Percentiles rank a stretch among this genome's conserved stretches.
phyloP scores from a whole-genome alignment of 495 filamentous ascomycete species.

The Cetradonia linearis region DNA sequence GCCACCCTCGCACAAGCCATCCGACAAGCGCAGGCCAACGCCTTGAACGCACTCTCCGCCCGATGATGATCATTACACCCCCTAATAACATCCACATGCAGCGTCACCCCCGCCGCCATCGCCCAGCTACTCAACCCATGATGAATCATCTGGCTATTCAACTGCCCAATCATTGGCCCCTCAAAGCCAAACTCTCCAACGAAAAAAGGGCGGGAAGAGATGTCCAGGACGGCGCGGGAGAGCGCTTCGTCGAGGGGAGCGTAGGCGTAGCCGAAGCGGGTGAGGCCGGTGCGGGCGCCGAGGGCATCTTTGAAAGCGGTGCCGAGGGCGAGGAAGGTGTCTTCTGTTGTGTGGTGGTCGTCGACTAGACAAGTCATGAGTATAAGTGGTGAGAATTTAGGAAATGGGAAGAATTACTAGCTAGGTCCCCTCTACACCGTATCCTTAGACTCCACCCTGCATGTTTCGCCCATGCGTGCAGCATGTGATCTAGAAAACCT shows the following conservation, averaged over 20 bases:
- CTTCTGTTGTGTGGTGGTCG: constrained; percentile 97
- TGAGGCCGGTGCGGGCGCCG: constrained; percentile 63
- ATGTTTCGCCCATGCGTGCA: constrained; percentile 93
- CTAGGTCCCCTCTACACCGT: constrained; percentile 74
- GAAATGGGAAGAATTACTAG: constrained; percentile 49
- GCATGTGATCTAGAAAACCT: constrained; percentile 98
- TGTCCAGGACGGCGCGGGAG: constrained; percentile 85
- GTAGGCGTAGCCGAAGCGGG: constrained; percentile 83
- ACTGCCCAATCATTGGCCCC: constrained; percentile 84
- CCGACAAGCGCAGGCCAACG: constrained; percentile 73
- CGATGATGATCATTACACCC: constrained; percentile 94
- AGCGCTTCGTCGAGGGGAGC: constrained; percentile 92
- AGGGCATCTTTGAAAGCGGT: constrained; percentile 71
- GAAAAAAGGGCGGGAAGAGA: constrained; percentile 79
- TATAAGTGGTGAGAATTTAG: background rate
- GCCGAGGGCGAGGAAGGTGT: constrained; percentile 85
- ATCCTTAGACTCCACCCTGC: constrained; percentile 82
- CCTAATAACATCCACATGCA: constrained; percentile 82
- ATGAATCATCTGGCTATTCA: constrained; percentile 94
- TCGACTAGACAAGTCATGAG: constrained; percentile 52
- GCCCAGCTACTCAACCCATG: constrained; percentile 92
- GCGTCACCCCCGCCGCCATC: constrained; percentile 75
- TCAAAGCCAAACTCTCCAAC: constrained; percentile 71
- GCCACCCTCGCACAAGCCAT: constrained; percentile 62
- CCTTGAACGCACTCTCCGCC: constrained; percentile 97